Conservation (phyloP, 345 rosid genomes). For the Eucalyptus leucophloia region DNA sequence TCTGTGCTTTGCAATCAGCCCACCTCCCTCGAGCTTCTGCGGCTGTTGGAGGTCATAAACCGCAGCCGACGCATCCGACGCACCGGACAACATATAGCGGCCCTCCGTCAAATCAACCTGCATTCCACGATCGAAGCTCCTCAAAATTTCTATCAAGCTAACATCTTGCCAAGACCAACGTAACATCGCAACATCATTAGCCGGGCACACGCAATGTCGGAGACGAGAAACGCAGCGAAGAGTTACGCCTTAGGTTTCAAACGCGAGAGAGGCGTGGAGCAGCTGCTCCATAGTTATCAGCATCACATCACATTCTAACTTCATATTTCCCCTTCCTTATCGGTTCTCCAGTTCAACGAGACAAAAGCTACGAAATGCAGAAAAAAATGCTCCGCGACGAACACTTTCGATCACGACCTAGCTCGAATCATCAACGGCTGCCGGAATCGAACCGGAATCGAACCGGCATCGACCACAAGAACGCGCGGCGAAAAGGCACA, state of each 20-base stretch:
- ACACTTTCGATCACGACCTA: not conserved
- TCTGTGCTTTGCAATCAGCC: conserved; percentile 66
- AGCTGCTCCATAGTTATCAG: not conserved
- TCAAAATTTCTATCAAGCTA: not conserved
- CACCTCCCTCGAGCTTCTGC: conserved; percentile 49
- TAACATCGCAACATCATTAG: not conserved
- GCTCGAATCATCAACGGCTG: not conserved
- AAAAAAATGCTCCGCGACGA: not conserved
- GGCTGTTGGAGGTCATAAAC: conserved; percentile 68
- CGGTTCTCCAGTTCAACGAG: not conserved
- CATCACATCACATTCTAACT: not conserved
- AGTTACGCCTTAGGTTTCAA: not conserved
- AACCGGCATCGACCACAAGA: not conserved
- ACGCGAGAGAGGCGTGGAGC: not conserved
- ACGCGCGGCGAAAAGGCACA: not conserved
- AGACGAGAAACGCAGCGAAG: not conserved
- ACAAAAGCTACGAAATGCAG: not conserved
- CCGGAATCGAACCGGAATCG: not conserved
- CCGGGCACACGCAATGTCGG: not conserved
- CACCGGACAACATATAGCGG: conserved; percentile 68
- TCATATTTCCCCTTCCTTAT: not conserved
- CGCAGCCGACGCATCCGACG: conserved; percentile 83
- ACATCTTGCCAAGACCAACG: not conserved
- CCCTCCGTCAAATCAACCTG: conserved; percentile 97
- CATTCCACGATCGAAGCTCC: not conserved